Percentiles rank a stretch among this genome's conserved stretches.
Evolutionary conservation across 2,329 filamentous ascomycete genomes (phyloP).

Genomic region (Anthostomella pinea): DNA sequence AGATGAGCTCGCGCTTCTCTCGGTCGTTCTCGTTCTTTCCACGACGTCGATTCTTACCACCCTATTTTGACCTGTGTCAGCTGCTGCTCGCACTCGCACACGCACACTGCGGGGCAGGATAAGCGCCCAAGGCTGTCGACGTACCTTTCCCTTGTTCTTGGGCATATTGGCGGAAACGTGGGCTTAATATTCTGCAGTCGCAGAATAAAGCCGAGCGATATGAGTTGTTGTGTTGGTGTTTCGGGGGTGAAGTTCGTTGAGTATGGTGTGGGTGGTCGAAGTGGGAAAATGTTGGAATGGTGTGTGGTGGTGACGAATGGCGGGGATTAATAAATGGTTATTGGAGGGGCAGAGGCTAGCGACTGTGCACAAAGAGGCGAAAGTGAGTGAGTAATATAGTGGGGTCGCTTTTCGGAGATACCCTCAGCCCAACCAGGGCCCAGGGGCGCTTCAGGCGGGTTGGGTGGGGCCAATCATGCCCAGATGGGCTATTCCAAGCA

Average conservation of each 20-base stretch:
- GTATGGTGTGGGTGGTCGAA: constrained; percentile 12
- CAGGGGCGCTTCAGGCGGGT: too few relatives aligned
- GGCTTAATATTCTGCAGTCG: constrained; percentile 13
- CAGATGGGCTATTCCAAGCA: too few relatives aligned
- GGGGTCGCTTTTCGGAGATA: too few relatives aligned
- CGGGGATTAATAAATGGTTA: constrained; percentile 17
- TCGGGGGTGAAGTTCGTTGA: constrained; percentile 14
- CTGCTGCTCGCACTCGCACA: too few relatives aligned
- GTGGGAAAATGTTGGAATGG: constrained; percentile 20
- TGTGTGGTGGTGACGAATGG: constrained; percentile 24
- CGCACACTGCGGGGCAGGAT: too few relatives aligned
- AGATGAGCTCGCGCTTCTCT: constrained; percentile 96
- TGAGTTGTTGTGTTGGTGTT: neutral
- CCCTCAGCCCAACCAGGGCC: too few relatives aligned
- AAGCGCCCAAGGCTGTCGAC: too few relatives aligned
- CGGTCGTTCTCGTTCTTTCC: constrained; percentile 99
- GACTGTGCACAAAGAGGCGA: too few relatives aligned
- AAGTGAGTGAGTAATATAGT: constrained; percentile 19
- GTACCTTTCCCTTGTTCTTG: constrained; percentile 99
- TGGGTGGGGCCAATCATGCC: too few relatives aligned
- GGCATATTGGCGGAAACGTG: constrained; percentile 64
- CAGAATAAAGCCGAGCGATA: constrained; percentile 1
- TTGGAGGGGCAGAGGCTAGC: too few relatives aligned
- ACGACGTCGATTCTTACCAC: constrained; percentile 96
- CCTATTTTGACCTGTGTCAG: constrained; percentile 52